phyloP scores from a whole-genome alignment of 495 filamentous ascomycete genomes.

The Penicillium canariense region DNA sequence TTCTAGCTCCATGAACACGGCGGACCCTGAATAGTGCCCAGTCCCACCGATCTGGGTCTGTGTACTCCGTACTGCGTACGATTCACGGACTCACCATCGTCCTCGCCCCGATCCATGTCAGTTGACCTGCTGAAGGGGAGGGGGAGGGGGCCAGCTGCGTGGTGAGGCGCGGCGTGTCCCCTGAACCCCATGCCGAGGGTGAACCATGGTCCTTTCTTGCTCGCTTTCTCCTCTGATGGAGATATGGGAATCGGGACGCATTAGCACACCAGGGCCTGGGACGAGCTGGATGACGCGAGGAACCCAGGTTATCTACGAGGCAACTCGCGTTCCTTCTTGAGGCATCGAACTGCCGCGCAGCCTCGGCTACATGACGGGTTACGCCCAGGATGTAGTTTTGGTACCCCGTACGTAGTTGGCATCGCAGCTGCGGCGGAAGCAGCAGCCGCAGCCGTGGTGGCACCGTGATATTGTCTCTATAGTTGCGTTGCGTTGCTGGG shows the following conservation, averaged over 20 bases:
- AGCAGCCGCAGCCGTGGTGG: background rate
- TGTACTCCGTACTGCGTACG: no score
- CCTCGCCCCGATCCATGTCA: conserved; percentile 8
- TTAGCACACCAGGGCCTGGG: background rate
- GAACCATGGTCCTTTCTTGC: background rate
- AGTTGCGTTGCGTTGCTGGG: no score
- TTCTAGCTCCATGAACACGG: no score
- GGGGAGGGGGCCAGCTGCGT: background rate
- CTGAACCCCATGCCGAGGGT: background rate
- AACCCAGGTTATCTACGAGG: background rate
- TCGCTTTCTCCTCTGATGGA: background rate
- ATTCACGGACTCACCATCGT: background rate
- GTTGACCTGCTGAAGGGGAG: conserved; percentile 9
- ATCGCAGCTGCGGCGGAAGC: background rate
- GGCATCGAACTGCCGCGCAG: background rate
- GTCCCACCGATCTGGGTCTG: no score
- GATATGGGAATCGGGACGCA: background rate
- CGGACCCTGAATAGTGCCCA: no score
- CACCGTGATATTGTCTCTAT: background rate
- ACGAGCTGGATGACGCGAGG: background rate
- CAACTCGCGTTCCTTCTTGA: background rate
- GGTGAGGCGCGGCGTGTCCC: background rate
- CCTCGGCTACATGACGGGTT: background rate
- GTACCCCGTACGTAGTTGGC: background rate
- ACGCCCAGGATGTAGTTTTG: background rate